Conservation (phyloP, 2,329 filamentous ascomycete genomes). For the Alternaria atra region DNA sequence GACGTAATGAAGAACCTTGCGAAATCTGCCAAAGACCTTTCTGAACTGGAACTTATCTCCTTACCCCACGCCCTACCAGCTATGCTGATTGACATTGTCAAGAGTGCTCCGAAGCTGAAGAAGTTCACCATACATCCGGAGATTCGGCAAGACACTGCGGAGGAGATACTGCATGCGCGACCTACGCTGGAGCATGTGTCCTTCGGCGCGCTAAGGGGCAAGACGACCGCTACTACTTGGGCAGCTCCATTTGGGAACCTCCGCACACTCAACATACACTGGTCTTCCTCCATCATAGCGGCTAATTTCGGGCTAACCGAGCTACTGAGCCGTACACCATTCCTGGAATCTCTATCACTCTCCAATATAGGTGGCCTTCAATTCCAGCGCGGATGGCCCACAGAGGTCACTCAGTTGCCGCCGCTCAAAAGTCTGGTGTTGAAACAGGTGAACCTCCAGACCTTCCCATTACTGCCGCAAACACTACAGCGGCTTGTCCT, state of each 20-base stretch:
- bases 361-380: slow-evolving; percentile 4
- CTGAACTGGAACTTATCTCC: slow-evolving; percentile 43
- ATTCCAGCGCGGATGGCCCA: slow-evolving; percentile 6
- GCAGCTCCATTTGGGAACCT: slow-evolving; percentile 37
- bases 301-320: not conserved
- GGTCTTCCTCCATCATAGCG: not conserved
- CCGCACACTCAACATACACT: slow-evolving; percentile 29
- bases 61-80: slow-evolving; percentile 34
- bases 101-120: slow-evolving; percentile 35
- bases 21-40: slow-evolving; percentile 48
- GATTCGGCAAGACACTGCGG: slow-evolving; percentile 37
- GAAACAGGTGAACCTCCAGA: slow-evolving; percentile 1
- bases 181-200: slow-evolving; percentile 37
- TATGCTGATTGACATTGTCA: slow-evolving; percentile 42
- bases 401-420: not conserved
- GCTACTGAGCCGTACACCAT: slow-evolving; percentile 25
- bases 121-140: slow-evolving; percentile 36
- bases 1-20: slow-evolving; percentile 54
- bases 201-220: slow-evolving; percentile 20
- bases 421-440: slow-evolving; percentile 25
- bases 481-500: slow-evolving; percentile 30
- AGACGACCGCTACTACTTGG: slow-evolving; percentile 26
- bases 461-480: slow-evolving; percentile 22
- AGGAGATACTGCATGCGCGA: slow-evolving; percentile 39
- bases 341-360: slow-evolving; percentile 24